Base-by-base conservation (phyloP, 164 flowering plant genomes). In the Vitis rotundifolia region DNA sequence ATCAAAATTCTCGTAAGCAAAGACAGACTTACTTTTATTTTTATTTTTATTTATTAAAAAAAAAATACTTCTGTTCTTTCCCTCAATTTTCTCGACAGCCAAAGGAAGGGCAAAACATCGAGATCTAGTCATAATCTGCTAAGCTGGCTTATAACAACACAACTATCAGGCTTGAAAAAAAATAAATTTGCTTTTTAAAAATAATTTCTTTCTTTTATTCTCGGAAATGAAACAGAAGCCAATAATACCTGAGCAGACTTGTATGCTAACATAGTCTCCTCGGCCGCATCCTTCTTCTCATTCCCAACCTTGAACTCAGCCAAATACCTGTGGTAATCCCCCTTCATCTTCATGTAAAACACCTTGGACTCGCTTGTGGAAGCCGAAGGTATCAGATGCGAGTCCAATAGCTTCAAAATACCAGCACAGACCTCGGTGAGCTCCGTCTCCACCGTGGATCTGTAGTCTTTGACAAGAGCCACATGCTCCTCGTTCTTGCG, bases 271-370 rank as follows among this genome's bases (percentile, higher is more conserved):
- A 92, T 85, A 12, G 95, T 88, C 61, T 86, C 87, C 69, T 89
- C 97, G 2, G 93, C 94, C 8, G 94, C 94, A 56, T 84, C 81
- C 66, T 88, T 88, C 64, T 89, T 68, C 76, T 86, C 91, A 11
- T 74, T 81, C 0, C 90, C 93, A 26, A 75, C 65, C 85, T 90
- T 89, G 59, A 91, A 89, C 82, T 91, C 97, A 0, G 94, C 94
- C 51, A 90, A 50, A 71, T 90, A 92, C 67, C 97, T 61, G 62
- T 87, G 88, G 37, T 92, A 92, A 77, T 92, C 97, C 0, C 94
- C 97, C 77, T 91, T 89, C 97, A 92, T 90, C 88, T 92, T 92
- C 67, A 87, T 65, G 71, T 86, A 92, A 71, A 92, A 92, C 54
- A 92, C 93, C 79, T 83, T 90, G 11, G 89, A 83, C 69, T 90